These are phyloP conservation scores for Geotrichum aggregatum DNA, from an alignment of 1,139 yeast genomes.

Conservation along the genomic window DNA sequence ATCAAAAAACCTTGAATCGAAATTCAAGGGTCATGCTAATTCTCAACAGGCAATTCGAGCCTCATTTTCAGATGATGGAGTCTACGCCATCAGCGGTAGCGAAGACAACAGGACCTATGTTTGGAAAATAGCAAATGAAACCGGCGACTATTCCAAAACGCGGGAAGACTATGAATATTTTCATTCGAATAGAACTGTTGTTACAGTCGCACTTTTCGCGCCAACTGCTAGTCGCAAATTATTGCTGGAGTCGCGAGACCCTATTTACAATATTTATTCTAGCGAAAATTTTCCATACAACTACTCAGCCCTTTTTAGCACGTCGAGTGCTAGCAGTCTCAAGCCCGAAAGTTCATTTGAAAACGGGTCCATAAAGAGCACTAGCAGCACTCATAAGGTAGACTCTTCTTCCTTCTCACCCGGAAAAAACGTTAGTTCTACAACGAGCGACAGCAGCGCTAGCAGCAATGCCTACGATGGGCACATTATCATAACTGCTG, in stretches of 20 bases:
- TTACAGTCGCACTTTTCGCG: conserved; percentile 75
- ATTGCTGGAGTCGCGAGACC: conserved; percentile 70
- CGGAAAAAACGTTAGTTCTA: too few species aligned
- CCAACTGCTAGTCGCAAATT: conserved; percentile 66
- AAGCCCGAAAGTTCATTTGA: neutral
- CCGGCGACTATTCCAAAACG: conserved; percentile 25
- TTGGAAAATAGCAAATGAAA: conserved; percentile 45
- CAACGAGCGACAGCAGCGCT: neutral
- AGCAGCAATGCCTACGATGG: conserved; percentile 30
- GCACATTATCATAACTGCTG: conserved; percentile 68
- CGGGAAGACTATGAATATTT: conserved; percentile 51
- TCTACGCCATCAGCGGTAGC: conserved; percentile 44
- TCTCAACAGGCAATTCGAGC: conserved; percentile 71
- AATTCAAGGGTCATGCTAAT: conserved; percentile 72
- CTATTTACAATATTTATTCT: conserved; percentile 59
- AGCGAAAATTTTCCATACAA: conserved; percentile 25
- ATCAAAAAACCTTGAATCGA: conserved; percentile 56
- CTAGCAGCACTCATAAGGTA: neutral
- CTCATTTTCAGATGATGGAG: conserved; percentile 52
- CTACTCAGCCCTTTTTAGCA: conserved; percentile 24
- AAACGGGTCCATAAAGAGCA: neutral
- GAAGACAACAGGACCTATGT: conserved; percentile 53
- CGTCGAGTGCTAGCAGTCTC: neutral
- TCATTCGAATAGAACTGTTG: conserved; percentile 70
- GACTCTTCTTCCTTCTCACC: too few species aligned